These are phyloP conservation scores for Gilbertella persicaria DNA, from an alignment of 371 early-diverging fungal genomes.

Conservation along the genomic window DNA sequence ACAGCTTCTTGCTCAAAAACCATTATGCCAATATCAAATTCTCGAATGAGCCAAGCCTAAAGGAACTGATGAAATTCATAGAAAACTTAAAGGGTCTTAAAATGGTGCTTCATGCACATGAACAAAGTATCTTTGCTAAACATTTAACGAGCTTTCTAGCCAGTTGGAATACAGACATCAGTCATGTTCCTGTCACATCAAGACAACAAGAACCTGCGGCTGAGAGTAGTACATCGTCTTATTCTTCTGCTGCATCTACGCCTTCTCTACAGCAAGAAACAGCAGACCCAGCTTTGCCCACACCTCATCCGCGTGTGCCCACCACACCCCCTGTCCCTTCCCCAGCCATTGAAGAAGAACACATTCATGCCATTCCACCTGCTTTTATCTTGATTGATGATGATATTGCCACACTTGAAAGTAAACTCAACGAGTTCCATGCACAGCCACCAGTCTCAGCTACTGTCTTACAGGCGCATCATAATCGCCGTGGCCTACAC, in stretches of 20 bases:
- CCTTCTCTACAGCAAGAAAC: too few relatives aligned
- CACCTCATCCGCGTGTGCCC: neutral
- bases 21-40: slow-evolving; percentile 35
- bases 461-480: slow-evolving; percentile 16
- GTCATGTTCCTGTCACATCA: slow-evolving; percentile 45
- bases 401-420: slow-evolving; percentile 45
- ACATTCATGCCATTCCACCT: slow-evolving; percentile 38
- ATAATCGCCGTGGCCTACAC: slow-evolving; percentile 8
- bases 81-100: slow-evolving; percentile 50
- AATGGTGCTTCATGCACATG: slow-evolving; percentile 56
- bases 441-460: slow-evolving; percentile 27
- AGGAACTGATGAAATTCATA: slow-evolving; percentile 52
- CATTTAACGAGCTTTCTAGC: slow-evolving; percentile 60
- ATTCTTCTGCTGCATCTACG: neutral
- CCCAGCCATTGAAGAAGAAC: slow-evolving; percentile 36
- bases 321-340: slow-evolving; percentile 26
- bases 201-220: neutral
- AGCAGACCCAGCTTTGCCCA: too few relatives aligned
- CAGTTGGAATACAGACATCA: slow-evolving; percentile 59
- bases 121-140: slow-evolving; percentile 59
- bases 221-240: neutral
- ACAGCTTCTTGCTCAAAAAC: slow-evolving; percentile 17
- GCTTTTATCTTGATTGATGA: slow-evolving; percentile 61
- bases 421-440: slow-evolving; percentile 39
- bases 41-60: slow-evolving; percentile 57